Evolutionary conservation across 345 rosid species (phyloP).

Genomic region (Boechera stricta): DNA sequence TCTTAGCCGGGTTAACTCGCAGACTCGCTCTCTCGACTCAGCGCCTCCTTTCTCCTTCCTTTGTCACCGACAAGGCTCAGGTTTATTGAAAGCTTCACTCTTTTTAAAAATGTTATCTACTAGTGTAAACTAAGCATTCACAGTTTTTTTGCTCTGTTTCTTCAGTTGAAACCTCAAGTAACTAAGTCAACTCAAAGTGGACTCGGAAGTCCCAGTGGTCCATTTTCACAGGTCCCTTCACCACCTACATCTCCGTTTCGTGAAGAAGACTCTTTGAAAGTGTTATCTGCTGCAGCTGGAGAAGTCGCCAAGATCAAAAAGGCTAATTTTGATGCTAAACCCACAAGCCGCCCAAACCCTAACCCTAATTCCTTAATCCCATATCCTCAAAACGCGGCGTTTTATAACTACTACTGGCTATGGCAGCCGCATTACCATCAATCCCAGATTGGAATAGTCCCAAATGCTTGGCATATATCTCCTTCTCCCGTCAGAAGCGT

Average conservation of each 20-base stretch:
- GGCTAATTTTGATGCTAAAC: conserved; percentile 39
- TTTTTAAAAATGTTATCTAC: neutral
- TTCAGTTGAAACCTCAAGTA: conserved; percentile 42
- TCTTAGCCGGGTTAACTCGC: conserved; percentile 64
- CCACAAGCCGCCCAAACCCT: conserved; percentile 13
- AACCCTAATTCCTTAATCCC: conserved; percentile 28
- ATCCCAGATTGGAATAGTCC: neutral
- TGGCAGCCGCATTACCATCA: conserved; percentile 29
- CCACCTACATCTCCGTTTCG: conserved; percentile 58
- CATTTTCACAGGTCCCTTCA: conserved; percentile 58
- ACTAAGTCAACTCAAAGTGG: conserved; percentile 71
- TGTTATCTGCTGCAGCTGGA: conserved; percentile 73
- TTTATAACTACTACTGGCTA: conserved; percentile 20
- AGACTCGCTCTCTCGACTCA: conserved; percentile 65
- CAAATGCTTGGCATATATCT: neutral
- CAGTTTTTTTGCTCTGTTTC: neutral
- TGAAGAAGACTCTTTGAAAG: conserved; percentile 58
- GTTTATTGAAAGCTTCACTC: conserved; percentile 31
- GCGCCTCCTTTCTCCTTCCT: conserved; percentile 46
- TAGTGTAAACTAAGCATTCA: neutral
- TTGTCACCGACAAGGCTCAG: conserved; percentile 45
- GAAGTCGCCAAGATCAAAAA: conserved; percentile 69
- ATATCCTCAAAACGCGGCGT: conserved; percentile 32
- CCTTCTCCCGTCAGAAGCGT: conserved; percentile 44
- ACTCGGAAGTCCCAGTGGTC: conserved; percentile 59